phyloP scores from a whole-genome alignment of 805 yeast genomes.

The Ogataea pini region DNA sequence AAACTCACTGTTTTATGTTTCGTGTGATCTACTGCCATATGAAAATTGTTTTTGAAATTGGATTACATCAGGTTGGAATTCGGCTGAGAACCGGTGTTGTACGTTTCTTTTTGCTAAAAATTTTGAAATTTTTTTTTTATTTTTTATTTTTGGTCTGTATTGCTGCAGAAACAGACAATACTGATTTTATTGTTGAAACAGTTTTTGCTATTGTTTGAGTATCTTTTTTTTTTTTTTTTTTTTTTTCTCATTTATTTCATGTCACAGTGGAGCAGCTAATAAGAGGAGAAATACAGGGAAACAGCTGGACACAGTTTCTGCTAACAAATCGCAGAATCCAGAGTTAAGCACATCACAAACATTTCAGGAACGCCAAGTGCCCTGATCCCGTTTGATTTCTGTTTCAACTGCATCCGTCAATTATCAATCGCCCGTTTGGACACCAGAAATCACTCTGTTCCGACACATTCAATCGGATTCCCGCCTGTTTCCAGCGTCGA shows the following conservation, averaged over 20 bases:
- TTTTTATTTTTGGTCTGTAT: constrained; percentile 7
- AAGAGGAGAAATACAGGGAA: neutral
- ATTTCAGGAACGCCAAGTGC: neutral
- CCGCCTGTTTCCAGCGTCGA: no score
- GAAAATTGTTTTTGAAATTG: no score
- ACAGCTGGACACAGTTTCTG: constrained; percentile 2
- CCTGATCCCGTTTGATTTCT: no score
- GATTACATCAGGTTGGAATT: no score
- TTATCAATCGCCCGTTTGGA: no score
- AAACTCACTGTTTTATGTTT: no score
- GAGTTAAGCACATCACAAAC: no score
- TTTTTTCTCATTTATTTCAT: constrained; percentile 3
- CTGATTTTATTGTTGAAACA: neutral
- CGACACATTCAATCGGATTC: no score
- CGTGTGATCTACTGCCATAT: no score
- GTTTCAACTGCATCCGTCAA: no score
- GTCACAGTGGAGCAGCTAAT: constrained; percentile 6
- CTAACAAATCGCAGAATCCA: neutral
- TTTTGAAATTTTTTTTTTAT: neutral
- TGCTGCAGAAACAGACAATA: neutral
- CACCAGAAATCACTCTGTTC: neutral
- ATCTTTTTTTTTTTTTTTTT: constrained; percentile 4
- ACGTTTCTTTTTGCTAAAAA: neutral
- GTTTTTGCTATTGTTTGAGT: neutral
- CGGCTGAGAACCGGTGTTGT: neutral